These are phyloP conservation scores for Penicillium argentinense DNA, from an alignment of 495 filamentous ascomycete species.

Conservation along the genomic window DNA sequence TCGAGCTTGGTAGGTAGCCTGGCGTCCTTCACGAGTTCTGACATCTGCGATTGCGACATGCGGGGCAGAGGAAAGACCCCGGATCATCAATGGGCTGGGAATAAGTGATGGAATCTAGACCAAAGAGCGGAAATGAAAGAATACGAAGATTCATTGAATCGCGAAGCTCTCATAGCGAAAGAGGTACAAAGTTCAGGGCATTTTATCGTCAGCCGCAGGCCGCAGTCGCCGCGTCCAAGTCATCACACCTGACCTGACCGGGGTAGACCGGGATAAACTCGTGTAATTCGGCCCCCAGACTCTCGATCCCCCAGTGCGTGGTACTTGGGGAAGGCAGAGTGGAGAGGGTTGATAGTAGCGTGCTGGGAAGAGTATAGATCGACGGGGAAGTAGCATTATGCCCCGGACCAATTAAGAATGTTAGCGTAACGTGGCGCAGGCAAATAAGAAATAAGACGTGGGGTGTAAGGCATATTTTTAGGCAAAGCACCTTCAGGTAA, in stretches of 20 bases:
- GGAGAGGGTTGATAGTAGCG: background rate
- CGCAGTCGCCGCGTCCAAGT: background rate
- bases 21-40: conserved; percentile 20
- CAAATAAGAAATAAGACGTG: background rate
- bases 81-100: background rate
- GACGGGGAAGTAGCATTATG: background rate
- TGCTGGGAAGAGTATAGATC: conserved; percentile 15
- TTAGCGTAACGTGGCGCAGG: background rate
- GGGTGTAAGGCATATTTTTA: conserved; percentile 1
- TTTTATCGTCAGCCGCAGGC: background rate
- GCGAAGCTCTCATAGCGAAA: background rate
- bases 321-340: background rate
- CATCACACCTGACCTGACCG: background rate
- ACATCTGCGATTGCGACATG: conserved; percentile 18
- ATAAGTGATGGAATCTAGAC: background rate
- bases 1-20: conserved; percentile 14
- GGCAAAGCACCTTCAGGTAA: background rate
- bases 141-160: background rate
- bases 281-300: background rate
- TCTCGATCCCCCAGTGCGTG: background rate
- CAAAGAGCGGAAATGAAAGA: background rate
- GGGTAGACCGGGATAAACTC: conserved; percentile 8
- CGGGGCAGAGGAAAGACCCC: conserved; percentile 1
- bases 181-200: conserved; percentile 3
- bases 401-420: conserved; percentile 2